A percentile compares a stretch with the other conserved stretches of the same genome.
Evolutionary conservation across 2,329 filamentous ascomycete species (phyloP).

Genomic region (Nigrospora sphaerica): DNA sequence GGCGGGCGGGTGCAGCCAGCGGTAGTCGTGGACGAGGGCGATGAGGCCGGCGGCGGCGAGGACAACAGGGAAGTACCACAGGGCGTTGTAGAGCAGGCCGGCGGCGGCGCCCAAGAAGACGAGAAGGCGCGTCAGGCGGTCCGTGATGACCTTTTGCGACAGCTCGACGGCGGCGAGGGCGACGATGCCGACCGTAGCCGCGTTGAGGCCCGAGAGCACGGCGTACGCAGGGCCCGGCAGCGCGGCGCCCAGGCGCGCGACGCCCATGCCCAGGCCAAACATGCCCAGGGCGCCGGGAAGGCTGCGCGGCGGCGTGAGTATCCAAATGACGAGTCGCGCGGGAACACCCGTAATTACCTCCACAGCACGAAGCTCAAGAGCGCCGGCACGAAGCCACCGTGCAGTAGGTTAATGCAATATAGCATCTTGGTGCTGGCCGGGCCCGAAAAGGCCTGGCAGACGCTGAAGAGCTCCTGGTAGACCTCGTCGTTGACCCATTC

Average conservation of each 20-base stretch:
- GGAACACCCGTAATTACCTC: conserved; percentile 38
- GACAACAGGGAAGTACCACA: conserved; percentile 69
- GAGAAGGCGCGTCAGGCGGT: conserved; percentile 53
- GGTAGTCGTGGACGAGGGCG: conserved; percentile 49
- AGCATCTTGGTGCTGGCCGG: conserved; percentile 66
- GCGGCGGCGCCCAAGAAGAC: conserved; percentile 58
- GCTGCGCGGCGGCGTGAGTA: conserved; percentile 23
- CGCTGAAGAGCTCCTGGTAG: conserved; percentile 67
- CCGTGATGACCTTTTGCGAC: conserved; percentile 60
- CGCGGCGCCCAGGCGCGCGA: conserved; percentile 49
- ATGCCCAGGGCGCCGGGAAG: conserved; percentile 65
- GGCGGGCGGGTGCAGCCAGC: conserved; percentile 36
- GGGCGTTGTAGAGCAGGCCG: conserved; percentile 61
- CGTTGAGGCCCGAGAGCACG: conserved; percentile 64
- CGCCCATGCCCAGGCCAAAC: conserved; percentile 59
- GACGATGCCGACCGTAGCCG: conserved; percentile 65
- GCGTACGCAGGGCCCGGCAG: conserved; percentile 60
- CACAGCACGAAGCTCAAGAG: conserved; percentile 56
- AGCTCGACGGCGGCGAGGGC: conserved; percentile 63
- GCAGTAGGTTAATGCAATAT: conserved; percentile 60
- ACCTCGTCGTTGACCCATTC: conserved; percentile 65
- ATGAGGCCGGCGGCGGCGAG: conserved; percentile 48
- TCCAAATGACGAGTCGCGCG: too few species aligned
- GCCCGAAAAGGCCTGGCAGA: conserved; percentile 61
- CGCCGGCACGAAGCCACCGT: conserved; percentile 50